Evolutionary conservation across 139 green algal genomes (phyloP), one percentile per base, ranked within the genome.

Genomic region (Pseudopediastrum boryanum): DNA sequence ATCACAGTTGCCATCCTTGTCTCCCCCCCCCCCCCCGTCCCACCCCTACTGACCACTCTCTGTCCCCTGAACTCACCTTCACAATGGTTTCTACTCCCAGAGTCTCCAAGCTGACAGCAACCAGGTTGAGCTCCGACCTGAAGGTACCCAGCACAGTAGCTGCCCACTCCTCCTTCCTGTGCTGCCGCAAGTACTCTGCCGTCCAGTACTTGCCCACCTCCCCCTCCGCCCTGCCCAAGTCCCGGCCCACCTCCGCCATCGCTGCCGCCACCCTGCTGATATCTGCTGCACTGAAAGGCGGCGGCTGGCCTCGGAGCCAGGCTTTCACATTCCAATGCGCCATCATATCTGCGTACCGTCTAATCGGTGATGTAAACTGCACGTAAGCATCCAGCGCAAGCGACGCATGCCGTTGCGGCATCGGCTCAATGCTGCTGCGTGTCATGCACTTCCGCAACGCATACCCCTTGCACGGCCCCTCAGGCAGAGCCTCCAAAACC

Each of bases 241-340:
- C 82, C 12, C 85, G 70, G 29, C 8, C 44, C 0, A 51, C 41
- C 33, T 81, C 66, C 0, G 23, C 73, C 31, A 61, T 65, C 9
- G 66, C 64, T 0, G 78, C 70, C 21, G 78, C 27, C 7, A 86
- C 35, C 4, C 65, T 41, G 0, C 81, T 62, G 59, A 96, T 83
- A 27, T 50, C 10, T 12, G 61, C 27, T 4, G 71, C 81, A 12
- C 25, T 62, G 71, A 87, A 87, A 3, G 85, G 87, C 35, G 77
- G 75, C 29, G 61, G 29, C 72, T 86, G 43, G 3, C 84, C 85
- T 10, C 84, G 58, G 65, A 91, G 70, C 46, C 75, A 54, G 25
- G 88, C 88, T 83, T 96, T 97, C 51, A 97, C 48, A 81, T 97
- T 91, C 74, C 75, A 90, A 84, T 97, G 93, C 2, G 92, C 93